Evolutionary conservation across 2,329 filamentous ascomycete species (phyloP).

Genomic region (Botryotinia calthae): DNA sequence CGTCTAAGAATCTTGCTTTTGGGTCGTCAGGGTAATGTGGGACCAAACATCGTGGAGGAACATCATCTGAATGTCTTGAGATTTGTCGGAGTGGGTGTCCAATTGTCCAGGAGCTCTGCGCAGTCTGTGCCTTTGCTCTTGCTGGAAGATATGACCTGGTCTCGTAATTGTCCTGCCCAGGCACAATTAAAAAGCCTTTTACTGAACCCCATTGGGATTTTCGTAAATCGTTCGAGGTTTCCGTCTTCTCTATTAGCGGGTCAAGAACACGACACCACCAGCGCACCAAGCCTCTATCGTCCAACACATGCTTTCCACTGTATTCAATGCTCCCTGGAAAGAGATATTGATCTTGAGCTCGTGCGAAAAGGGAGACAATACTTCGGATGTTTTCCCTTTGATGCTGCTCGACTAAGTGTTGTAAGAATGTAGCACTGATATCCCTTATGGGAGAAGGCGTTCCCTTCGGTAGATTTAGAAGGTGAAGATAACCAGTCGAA

Average conservation of each 20-base stretch:
- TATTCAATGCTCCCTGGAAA: slow-evolving; percentile 92
- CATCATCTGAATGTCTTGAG: slow-evolving; percentile 60
- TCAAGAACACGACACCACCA: slow-evolving; percentile 95
- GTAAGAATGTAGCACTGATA: slow-evolving; percentile 72
- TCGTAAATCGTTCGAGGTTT: neutral
- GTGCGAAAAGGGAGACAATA: slow-evolving; percentile 85
- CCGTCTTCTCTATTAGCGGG: slow-evolving; percentile 53
- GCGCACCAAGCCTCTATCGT: slow-evolving; percentile 83
- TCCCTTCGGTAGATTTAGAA: slow-evolving; percentile 61
- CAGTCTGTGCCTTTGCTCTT: slow-evolving; percentile 32
- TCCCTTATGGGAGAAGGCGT: slow-evolving; percentile 70
- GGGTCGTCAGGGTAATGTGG: slow-evolving; percentile 94
- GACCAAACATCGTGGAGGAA: slow-evolving; percentile 79
- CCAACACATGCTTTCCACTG: slow-evolving; percentile 80
- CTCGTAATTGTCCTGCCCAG: slow-evolving; percentile 80
- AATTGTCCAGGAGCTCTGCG: slow-evolving; percentile 56
- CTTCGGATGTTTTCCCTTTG: slow-evolving; percentile 64
- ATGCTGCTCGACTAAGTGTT: slow-evolving; percentile 67
- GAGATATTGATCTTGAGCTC: slow-evolving; percentile 89
- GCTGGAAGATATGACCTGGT: slow-evolving; percentile 74
- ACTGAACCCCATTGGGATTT: slow-evolving; percentile 45
- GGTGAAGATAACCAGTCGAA: slow-evolving; percentile 81
- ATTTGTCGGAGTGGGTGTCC: slow-evolving; percentile 67
- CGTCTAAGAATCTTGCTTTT: slow-evolving; percentile 83
- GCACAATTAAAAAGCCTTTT: slow-evolving; percentile 83